Base-by-base conservation (phyloP, 2,329 filamentous ascomycete genomes). In the Fusarium redolens region DNA sequence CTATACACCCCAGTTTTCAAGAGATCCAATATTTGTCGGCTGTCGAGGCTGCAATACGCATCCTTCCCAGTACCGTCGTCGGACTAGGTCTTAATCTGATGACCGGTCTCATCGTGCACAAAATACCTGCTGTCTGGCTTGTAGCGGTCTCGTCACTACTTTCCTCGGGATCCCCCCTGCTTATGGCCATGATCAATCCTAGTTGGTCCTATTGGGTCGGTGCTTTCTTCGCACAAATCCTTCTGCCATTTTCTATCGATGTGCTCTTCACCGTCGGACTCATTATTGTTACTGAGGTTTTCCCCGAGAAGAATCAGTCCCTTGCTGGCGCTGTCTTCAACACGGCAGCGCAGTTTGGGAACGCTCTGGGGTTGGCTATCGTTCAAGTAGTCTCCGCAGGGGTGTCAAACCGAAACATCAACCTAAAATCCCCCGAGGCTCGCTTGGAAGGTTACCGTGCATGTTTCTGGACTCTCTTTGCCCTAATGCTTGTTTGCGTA, bases 221-320 rank as follows among this genome's bases (percentile, higher is more conserved):
- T 7, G 28, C 55, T 5, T 58, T 58, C 43, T 45, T 58, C 20
- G 43, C 55, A 25, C 43, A 58, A 30, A n/a, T 47, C 17, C 55
- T 58, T 40, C 55, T 58, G 9, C 55, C 55, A n/a, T 58, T 58
- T 22, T 58, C 55, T 30, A 25, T 58, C 41, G 55, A 58, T 47
- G 44, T 47, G 12, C 55, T 58, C n/a, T 58, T 48, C 13, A 58
- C 55, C 7, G 55, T 58, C 10, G 55, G 55, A 22, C 55, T 47
- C 13, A 25, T 47, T 17, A 47, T 58, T 17, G 25, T 58, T 47
- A 58, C 28, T 17, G 43, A 58, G 20, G 31, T n/a, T 10, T 58
- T 58, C 33, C 31, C 55, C 5, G 43, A 45, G 25, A 22, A 47
- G 11, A 47, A 22, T 7, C 55, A 58, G 18, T 47, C 41, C 30